Conservation (phyloP, 2,329 filamentous ascomycete species). For the Ophiocordyceps australis region DNA sequence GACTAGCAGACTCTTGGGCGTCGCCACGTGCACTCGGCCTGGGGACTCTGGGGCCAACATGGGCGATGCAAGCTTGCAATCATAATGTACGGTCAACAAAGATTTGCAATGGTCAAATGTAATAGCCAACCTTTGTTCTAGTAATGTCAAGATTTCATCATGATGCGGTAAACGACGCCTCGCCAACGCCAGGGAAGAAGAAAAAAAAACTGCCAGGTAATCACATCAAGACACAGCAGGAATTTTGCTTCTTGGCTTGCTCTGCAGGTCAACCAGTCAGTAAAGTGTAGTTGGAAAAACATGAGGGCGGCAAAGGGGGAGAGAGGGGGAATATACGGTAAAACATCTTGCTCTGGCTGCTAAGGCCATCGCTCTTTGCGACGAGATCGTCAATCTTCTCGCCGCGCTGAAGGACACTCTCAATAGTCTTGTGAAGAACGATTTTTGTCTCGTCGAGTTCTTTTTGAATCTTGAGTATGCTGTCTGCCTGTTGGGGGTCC, state of each 20-base stretch:
- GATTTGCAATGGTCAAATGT: no score
- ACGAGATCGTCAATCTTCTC: slow-evolving; percentile 95
- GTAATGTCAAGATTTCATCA: no score
- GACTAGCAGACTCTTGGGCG: no score
- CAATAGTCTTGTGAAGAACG: slow-evolving; percentile 90
- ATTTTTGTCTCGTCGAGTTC: slow-evolving; percentile 97
- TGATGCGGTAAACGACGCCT: no score
- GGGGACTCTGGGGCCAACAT: no score
- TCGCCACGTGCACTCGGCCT: no score
- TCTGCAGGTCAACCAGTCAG: slow-evolving; percentile 12
- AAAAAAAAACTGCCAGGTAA: slow-evolving; percentile 6
- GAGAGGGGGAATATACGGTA: slow-evolving; percentile 47
- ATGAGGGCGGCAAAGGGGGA: neutral
- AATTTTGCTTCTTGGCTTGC: slow-evolving; percentile 67
- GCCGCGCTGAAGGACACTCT: slow-evolving; percentile 69
- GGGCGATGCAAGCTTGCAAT: no score
- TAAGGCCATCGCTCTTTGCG: slow-evolving; percentile 80
- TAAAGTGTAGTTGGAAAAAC: slow-evolving; percentile 2
- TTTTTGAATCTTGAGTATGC: slow-evolving; percentile 88
- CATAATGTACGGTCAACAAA: no score
- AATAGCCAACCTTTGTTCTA: no score
- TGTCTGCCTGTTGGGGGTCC: slow-evolving; percentile 76
- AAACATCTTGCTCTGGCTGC: slow-evolving; percentile 92
- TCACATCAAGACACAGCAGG: slow-evolving; percentile 56
- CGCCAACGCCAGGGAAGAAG: no score